These are phyloP conservation scores for Phytophthora sp. DNA, from an alignment of 352 stramenopile species.

Conservation along the genomic window DNA sequence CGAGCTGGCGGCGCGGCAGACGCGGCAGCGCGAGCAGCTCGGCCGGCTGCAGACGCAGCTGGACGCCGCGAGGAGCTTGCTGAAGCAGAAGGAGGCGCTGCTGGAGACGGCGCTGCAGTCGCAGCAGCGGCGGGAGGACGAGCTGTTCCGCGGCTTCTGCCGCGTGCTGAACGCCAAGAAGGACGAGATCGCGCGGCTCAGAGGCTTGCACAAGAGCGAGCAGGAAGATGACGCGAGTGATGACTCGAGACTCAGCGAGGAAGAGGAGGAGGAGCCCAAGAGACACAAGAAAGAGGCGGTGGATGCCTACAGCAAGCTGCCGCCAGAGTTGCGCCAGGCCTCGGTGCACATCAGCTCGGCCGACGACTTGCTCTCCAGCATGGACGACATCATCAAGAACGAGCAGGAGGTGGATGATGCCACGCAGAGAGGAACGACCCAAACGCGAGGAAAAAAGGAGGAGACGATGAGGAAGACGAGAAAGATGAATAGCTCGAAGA, in stretches of 20 bases:
- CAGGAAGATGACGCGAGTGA: constrained; percentile 23
- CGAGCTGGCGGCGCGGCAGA: constrained; percentile 25
- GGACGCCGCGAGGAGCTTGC: too few relatives aligned
- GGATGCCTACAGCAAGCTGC: constrained; percentile 47
- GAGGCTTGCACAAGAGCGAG: constrained; percentile 44
- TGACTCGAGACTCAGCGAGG: too few relatives aligned
- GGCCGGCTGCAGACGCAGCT: too few relatives aligned
- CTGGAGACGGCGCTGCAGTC: constrained; percentile 45
- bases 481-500: background rate
- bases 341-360: constrained; percentile 47
- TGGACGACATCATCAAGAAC: constrained; percentile 51
- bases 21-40: too few relatives aligned
- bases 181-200: constrained; percentile 62
- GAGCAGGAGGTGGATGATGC: constrained; percentile 21
- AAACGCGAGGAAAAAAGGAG: background rate
- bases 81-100: constrained; percentile 51
- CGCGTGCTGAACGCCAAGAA: constrained; percentile 68
- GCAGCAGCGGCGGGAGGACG: constrained; percentile 54
- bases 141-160: constrained; percentile 52
- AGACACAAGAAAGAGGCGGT: constrained; percentile 25
- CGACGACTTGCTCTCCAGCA: constrained; percentile 46
- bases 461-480: background rate
- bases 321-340: constrained; percentile 12
- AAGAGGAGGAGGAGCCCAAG: constrained; percentile 6
- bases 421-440: constrained; percentile 1